phyloP scores from a whole-genome alignment of 306 rosid species.

The Gastrolobium villosum region DNA sequence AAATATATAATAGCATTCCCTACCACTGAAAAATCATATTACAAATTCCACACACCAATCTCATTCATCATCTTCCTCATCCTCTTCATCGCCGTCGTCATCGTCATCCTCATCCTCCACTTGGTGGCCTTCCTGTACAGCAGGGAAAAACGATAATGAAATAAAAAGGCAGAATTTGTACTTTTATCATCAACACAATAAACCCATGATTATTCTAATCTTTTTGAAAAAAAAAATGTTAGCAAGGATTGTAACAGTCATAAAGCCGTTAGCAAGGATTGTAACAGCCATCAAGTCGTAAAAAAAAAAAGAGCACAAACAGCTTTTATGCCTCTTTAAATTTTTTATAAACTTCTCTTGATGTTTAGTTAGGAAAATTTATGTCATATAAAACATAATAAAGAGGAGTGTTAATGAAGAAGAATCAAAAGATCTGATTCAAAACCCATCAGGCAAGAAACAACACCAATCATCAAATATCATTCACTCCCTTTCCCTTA shows the following conservation, averaged over 20 bases:
- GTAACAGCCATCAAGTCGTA: no score
- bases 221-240: no score
- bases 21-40: conserved; percentile 38
- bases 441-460: background rate
- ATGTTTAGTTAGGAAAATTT: conserved; percentile 9
- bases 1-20: conserved; percentile 46
- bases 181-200: conserved; percentile 9
- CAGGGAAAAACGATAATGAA: no score
- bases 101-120: conserved; percentile 53
- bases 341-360: conserved; percentile 3
- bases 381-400: background rate
- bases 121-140: conserved; percentile 57
- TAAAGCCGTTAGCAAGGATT: no score
- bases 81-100: conserved; percentile 52
- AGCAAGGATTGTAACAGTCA: no score
- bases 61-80: conserved; percentile 66
- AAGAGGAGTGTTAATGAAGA: background rate
- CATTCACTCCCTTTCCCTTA: background rate
- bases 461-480: background rate
- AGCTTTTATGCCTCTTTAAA: conserved; percentile 2
- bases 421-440: background rate
- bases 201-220: background rate
- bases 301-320: background rate
- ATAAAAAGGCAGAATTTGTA: background rate
- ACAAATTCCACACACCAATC: conserved; percentile 23